These are phyloP conservation scores for Stachybotrys echinatus DNA, from an alignment of 2,329 filamentous ascomycete species.

Conservation along the genomic window DNA sequence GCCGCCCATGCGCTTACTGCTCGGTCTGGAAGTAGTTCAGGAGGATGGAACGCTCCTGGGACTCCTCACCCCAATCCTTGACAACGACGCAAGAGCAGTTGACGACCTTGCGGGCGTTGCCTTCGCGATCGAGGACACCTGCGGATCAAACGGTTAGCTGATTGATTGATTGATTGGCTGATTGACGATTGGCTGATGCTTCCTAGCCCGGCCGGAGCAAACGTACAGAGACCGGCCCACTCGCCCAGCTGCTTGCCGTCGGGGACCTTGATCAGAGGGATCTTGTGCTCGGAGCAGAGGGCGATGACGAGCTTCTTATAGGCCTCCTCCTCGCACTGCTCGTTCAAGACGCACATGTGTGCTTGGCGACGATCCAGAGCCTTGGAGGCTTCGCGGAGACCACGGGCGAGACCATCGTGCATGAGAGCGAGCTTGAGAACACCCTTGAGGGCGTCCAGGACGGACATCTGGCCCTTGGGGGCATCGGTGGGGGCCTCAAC, in stretches of 20 bases:
- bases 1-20: conserved; percentile 44
- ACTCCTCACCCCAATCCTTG: conserved; percentile 99
- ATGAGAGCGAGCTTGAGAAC: conserved; percentile 98
- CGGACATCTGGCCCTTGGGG: conserved; percentile 91
- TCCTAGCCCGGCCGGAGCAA: conserved; percentile 2
- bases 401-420: conserved; percentile 98
- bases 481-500: conserved; percentile 95
- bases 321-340: conserved; percentile 99
- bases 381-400: conserved; percentile 97
- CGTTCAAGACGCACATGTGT: conserved; percentile 99
- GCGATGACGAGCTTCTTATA: conserved; percentile 99
- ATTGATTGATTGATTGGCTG: conserved; percentile 3
- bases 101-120: conserved; percentile 99
- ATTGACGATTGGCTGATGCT: neutral
- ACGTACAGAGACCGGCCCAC: conserved; percentile 99
- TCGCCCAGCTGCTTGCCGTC: conserved; percentile 99
- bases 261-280: conserved; percentile 98
- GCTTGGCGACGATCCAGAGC: conserved; percentile 97
- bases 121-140: conserved; percentile 99
- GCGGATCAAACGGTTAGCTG: conserved; percentile 22
- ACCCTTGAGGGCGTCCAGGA: conserved; percentile 97
- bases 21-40: conserved; percentile 99
- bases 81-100: conserved; percentile 99
- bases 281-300: conserved; percentile 99
- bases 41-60: conserved; percentile 95